Evolutionary conservation across 352 stramenopile genomes (phyloP).

Genomic region (Globisporangium lucens): DNA sequence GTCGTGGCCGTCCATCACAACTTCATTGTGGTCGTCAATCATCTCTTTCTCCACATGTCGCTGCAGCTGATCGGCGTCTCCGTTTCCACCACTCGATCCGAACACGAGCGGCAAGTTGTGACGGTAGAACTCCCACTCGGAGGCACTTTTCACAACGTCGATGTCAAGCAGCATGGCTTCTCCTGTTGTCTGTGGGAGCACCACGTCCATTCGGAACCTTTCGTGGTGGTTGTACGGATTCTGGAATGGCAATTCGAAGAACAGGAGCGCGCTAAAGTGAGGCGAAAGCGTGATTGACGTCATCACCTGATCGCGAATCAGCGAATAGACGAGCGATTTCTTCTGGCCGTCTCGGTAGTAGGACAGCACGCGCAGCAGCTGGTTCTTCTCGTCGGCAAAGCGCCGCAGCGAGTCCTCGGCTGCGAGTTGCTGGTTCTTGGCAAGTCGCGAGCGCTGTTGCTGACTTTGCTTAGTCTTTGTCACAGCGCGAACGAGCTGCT

Average conservation of each 20-base stretch:
- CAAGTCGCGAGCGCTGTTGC: constrained; percentile 18
- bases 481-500: constrained; percentile 55
- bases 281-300: constrained; percentile 80
- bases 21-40: constrained; percentile 87
- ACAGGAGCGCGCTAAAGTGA: constrained; percentile 73
- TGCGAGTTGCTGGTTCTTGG: constrained; percentile 16
- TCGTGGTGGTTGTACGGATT: constrained; percentile 93
- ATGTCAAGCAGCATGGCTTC: constrained; percentile 44
- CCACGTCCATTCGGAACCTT: constrained; percentile 86
- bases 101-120: constrained; percentile 56
- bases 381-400: constrained; percentile 74
- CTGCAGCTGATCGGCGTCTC: constrained; percentile 7
- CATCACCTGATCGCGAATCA: constrained; percentile 89
- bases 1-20: constrained; percentile 87
- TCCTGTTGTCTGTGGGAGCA: constrained; percentile 32
- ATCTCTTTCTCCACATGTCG: constrained; percentile 87
- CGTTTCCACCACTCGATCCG: constrained; percentile 11
- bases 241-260: constrained; percentile 86
- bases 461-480: constrained; percentile 27
- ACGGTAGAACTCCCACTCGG: constrained; percentile 87
- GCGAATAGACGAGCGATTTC: constrained; percentile 88
- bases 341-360: constrained; percentile 95
- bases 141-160: constrained; percentile 68
- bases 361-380: constrained; percentile 85
- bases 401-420: constrained; percentile 32